Evolutionary conservation across 345 rosid genomes (phyloP).

Genomic region (Hibiscus mutabilis): DNA sequence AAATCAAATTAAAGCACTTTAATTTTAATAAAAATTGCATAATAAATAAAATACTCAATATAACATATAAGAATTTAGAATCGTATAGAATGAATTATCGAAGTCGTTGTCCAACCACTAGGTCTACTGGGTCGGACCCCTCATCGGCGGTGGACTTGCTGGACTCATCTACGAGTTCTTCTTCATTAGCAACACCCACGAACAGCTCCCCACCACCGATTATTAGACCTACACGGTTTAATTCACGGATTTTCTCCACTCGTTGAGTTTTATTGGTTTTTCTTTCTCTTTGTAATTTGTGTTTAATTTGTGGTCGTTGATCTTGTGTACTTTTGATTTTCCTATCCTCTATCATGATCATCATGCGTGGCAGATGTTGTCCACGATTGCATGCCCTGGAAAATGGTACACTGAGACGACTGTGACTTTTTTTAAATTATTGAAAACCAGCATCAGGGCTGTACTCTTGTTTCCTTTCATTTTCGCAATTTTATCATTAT

Average conservation of each 20-base stretch:
- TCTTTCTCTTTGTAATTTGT: slow-evolving; percentile 10
- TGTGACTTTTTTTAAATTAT: background rate
- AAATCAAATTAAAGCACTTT: too few relatives aligned
- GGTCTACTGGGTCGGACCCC: slow-evolving; percentile 94
- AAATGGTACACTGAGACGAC: background rate
- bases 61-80: too few relatives aligned
- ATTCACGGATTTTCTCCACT: slow-evolving; percentile 5
- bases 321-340: background rate
- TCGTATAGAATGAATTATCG: too few relatives aligned
- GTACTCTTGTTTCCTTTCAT: background rate
- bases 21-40: too few relatives aligned
- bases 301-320: slow-evolving; percentile 20
- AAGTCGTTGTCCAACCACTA: slow-evolving; percentile 71
- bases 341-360: background rate
- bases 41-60: too few relatives aligned
- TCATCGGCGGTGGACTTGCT: slow-evolving; percentile 78
- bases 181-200: slow-evolving; percentile 61
- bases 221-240: slow-evolving; percentile 35
- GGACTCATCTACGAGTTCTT: slow-evolving; percentile 64
- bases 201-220: slow-evolving; percentile 61
- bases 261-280: background rate
- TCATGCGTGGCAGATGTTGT: slow-evolving; percentile 7
- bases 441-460: background rate
- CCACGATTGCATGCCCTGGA: background rate
- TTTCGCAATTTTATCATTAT: background rate